phyloP scores from a whole-genome alignment of 352 stramenopile genomes.

The Saprolegnia parasitica region DNA sequence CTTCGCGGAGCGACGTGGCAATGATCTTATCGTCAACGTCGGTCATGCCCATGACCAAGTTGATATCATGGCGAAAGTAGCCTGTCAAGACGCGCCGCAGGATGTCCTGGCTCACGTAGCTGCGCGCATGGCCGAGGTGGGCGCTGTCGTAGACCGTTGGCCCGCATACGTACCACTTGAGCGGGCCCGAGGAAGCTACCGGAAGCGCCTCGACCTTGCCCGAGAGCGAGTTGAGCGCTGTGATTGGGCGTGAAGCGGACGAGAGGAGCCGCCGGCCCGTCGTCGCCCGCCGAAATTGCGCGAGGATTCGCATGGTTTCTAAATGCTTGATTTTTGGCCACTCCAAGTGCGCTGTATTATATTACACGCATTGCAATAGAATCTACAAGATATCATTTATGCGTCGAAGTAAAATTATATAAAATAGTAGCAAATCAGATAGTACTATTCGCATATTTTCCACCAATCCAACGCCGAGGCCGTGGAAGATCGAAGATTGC shows the following conservation, averaged over 20 bases:
- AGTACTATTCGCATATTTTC: conserved; percentile 3
- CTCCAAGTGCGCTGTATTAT: not conserved
- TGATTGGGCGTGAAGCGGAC: not conserved
- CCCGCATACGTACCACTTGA: conserved; percentile 97
- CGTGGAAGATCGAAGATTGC: conserved; percentile 13
- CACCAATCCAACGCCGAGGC: not conserved
- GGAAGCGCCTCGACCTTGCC: conserved; percentile 44
- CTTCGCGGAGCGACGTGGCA: conserved; percentile 34
- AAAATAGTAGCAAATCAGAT: not conserved
- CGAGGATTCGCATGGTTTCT: not conserved
- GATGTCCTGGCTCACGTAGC: conserved; percentile 94
- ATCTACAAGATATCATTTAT: too few species aligned
- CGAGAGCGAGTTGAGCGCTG: conserved; percentile 46
- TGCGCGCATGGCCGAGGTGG: conserved; percentile 96
- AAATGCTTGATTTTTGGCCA: not conserved
- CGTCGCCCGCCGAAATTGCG: not conserved
- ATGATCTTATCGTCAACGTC: conserved; percentile 99
- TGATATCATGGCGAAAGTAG: conserved; percentile 91
- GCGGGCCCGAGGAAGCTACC: conserved; percentile 36
- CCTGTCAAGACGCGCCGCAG: conserved; percentile 80
- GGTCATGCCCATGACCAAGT: conserved; percentile 95
- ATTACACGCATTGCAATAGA: too few species aligned
- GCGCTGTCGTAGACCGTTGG: conserved; percentile 98
- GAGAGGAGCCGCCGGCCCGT: not conserved
- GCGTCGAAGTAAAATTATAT: not conserved